phyloP scores from a whole-genome alignment of 306 rosid genomes.

The Fragaria ananassa region DNA sequence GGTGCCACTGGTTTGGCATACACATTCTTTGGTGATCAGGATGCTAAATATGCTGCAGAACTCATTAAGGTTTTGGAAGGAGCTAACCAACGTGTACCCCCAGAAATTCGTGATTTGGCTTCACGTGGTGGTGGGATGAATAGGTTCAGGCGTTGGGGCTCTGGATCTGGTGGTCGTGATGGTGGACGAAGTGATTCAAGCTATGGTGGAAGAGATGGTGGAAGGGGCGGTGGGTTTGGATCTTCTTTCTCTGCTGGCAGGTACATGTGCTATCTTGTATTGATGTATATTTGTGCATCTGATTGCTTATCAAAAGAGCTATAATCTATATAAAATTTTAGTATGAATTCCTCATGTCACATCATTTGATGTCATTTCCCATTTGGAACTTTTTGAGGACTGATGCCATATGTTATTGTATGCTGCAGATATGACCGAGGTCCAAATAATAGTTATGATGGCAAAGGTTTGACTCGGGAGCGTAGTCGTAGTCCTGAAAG shows the following conservation, averaged over 20 bases:
- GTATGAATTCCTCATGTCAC: not conserved
- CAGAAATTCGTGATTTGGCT: conserved; percentile 77
- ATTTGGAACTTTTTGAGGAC: not conserved
- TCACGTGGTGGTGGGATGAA: conserved; percentile 86
- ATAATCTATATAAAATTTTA: not conserved
- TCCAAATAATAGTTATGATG: conserved; percentile 28
- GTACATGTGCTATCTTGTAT: conserved; percentile 29
- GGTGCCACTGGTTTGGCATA: conserved; percentile 94
- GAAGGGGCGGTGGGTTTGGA: conserved; percentile 55
- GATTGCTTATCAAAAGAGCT: not conserved
- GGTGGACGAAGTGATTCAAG: conserved; percentile 63
- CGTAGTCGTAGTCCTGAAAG: conserved; percentile 71
- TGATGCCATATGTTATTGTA: conserved; percentile 5
- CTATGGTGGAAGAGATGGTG: conserved; percentile 44
- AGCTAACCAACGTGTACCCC: conserved; percentile 85
- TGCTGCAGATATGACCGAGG: conserved; percentile 62
- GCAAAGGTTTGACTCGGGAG: conserved; percentile 43
- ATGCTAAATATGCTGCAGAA: conserved; percentile 86
- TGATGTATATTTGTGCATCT: not conserved
- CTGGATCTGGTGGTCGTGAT: conserved; percentile 52
- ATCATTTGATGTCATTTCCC: not conserved
- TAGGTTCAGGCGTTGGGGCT: conserved; percentile 78
- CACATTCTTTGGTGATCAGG: conserved; percentile 94
- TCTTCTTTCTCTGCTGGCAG: conserved; percentile 55
- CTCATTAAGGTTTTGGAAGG: conserved; percentile 96